phyloP scores from a whole-genome alignment of 73 alveolate genomes.

The Paramecium sexaurelia region DNA sequence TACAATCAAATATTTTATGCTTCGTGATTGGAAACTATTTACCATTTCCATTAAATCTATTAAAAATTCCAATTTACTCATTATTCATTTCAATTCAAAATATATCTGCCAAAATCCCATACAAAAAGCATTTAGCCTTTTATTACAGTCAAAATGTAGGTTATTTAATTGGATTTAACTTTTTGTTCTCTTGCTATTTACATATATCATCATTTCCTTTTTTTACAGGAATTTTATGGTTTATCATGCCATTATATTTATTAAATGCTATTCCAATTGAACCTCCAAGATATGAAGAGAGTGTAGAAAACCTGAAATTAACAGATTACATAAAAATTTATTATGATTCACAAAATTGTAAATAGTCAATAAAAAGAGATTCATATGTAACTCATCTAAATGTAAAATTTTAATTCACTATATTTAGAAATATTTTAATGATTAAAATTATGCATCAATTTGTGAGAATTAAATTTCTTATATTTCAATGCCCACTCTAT shows the following conservation, averaged over 20 bases:
- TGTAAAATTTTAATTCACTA: not conserved
- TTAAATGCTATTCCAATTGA: slow-evolving; percentile 44
- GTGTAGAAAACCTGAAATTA: not conserved
- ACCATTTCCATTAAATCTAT: slow-evolving; percentile 46
- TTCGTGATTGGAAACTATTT: not conserved
- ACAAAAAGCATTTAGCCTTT: slow-evolving; percentile 22
- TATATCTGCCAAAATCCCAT: slow-evolving; percentile 22
- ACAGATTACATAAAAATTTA: not conserved
- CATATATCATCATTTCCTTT: slow-evolving; percentile 44
- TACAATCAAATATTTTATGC: not conserved
- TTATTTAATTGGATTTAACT: slow-evolving; percentile 29
- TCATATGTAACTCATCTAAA: slow-evolving; percentile 3
- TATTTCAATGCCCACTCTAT: slow-evolving; percentile 1
- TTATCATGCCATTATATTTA: not conserved
- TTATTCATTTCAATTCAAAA: slow-evolving; percentile 34
- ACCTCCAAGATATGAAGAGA: not conserved
- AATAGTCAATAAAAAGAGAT: not conserved
- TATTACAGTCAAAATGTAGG: not conserved
- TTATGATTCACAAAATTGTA: not conserved
- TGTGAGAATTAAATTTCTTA: slow-evolving; percentile 3
- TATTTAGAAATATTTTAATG: not conserved
- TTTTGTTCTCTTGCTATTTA: slow-evolving; percentile 7
- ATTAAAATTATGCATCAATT: not conserved
- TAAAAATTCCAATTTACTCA: slow-evolving; percentile 37
- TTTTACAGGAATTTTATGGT: slow-evolving; percentile 45